Conservation (phyloP, 768 basidiomycete species). For the Leccinum boreale region DNA sequence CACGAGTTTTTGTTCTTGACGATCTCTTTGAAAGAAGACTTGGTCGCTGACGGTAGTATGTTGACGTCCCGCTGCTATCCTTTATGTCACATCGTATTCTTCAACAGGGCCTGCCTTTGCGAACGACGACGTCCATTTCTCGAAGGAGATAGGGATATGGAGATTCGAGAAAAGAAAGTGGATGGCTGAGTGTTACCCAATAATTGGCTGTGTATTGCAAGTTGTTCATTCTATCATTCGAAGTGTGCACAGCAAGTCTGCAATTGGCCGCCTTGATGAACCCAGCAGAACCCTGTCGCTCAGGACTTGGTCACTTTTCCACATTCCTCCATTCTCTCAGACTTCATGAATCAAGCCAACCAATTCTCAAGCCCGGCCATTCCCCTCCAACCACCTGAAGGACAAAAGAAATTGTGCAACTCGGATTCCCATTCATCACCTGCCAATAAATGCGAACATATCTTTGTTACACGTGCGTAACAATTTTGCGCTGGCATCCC, state of each 20-base stretch:
- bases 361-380: neutral
- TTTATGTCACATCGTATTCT: constrained; percentile 35
- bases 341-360: neutral
- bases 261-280: too few species aligned
- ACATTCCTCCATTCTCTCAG: too few species aligned
- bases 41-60: neutral
- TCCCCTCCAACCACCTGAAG: neutral
- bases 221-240: too few species aligned
- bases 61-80: constrained; percentile 10
- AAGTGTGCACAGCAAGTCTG: too few species aligned
- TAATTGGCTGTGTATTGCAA: constrained; percentile 26
- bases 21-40: neutral
- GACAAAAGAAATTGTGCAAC: neutral
- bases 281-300: too few species aligned
- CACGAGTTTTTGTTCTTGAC: neutral
- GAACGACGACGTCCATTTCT: constrained; percentile 80
- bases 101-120: constrained; percentile 58
- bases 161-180: constrained; percentile 83
- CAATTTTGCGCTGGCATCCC: neutral
- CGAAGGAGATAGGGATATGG: constrained; percentile 74
- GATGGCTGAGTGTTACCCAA: constrained; percentile 46
- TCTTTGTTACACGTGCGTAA: neutral
- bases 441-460: neutral
- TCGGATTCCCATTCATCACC: neutral
- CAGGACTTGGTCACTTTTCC: too few species aligned